Base-by-base conservation (phyloP, 495 filamentous ascomycete genomes). In the Friedmanniomyces endolithicus region DNA sequence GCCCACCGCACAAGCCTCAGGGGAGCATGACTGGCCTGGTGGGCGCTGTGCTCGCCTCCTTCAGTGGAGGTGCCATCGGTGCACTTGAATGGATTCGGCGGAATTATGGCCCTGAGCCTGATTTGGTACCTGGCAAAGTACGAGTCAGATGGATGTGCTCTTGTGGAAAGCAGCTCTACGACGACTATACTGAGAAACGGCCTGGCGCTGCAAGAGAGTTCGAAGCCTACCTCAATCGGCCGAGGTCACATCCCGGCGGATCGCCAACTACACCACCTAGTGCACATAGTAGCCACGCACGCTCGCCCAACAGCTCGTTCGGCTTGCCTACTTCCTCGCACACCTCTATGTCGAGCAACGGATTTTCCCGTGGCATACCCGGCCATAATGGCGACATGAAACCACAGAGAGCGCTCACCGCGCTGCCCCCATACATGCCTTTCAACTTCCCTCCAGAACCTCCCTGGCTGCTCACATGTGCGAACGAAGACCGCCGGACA, bases 101-200 rank as follows among this genome's bases (percentile, higher is more conserved):
- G 1, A 52, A 43, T 24, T 53, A 34, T 27, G 50, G 58, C 14
- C 48, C 53, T 11, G 55, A 61, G 19, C 40, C 17, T 50, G 22
- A n/a, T 6, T 31, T 57, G 8, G 31, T 47, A 29, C 20, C 33
- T 7, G 58, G 58, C 14, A 52, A 61, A 43, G 62, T 63, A 6
- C 65, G 67, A 7, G 62, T 70, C 1, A 55, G 64, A 51, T 71
- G 68, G 69, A 68, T 52, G 29, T 71, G 69, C 52, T 59, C 55
- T 24, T 72, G 67, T 43, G 70, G 68, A 19, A 58, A 64, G 43
- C 58, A 56, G 1, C 45, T 72, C 20, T 67, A 67, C 31, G 69
- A 72, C 44, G 69, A 72, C 58, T 71, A 66, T 55, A 48, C 59
- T 11, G 70, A 72, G 47, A 48, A 43, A 16, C 54, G 65, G n/a